These are phyloP conservation scores for Salix suchowensis DNA, from an alignment of 345 rosid genomes.

Conservation along the genomic window DNA sequence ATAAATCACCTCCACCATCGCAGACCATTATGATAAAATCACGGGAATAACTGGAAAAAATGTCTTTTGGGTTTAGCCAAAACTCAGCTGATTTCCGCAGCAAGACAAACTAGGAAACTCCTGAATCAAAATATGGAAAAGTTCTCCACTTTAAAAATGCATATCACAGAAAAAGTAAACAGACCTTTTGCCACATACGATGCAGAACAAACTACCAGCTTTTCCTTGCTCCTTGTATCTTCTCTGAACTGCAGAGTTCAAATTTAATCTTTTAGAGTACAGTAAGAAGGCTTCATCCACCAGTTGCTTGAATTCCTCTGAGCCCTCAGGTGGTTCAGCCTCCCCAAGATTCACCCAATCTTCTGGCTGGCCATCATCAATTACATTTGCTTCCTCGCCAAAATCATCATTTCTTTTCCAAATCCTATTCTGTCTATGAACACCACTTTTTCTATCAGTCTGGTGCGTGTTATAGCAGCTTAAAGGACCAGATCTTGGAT, in stretches of 20 bases:
- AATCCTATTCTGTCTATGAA: conserved; percentile 31
- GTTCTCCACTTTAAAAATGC: conserved; percentile 17
- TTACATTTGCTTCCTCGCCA: conserved; percentile 28
- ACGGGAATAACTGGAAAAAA: not conserved
- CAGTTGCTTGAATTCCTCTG: conserved; percentile 54
- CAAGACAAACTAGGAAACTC: conserved; percentile 20
- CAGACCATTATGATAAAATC: not conserved
- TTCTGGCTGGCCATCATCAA: conserved; percentile 34
- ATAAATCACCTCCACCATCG: not conserved
- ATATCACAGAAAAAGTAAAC: conserved; percentile 36
- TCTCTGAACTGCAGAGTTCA: conserved; percentile 38
- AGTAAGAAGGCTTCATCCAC: conserved; percentile 49
- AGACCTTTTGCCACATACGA: conserved; percentile 65
- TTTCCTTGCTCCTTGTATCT: conserved; percentile 68
- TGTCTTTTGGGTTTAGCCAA: not conserved
- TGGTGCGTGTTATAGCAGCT: conserved; percentile 31
- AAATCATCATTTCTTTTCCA: conserved; percentile 45
- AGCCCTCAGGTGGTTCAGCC: conserved; percentile 41
- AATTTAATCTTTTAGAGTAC: conserved; percentile 48
- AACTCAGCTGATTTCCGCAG: conserved; percentile 1
- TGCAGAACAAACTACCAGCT: conserved; percentile 70
- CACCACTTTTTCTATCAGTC: conserved; percentile 32
- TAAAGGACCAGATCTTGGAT: conserved; percentile 26
- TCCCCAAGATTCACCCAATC: conserved; percentile 27
- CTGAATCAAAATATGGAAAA: conserved; percentile 24